Percentiles rank a stretch among this genome's conserved stretches.
These are phyloP conservation scores for Leccinellum rugosiceps DNA, from an alignment of 768 basidiomycete genomes.

Conservation along the genomic window DNA sequence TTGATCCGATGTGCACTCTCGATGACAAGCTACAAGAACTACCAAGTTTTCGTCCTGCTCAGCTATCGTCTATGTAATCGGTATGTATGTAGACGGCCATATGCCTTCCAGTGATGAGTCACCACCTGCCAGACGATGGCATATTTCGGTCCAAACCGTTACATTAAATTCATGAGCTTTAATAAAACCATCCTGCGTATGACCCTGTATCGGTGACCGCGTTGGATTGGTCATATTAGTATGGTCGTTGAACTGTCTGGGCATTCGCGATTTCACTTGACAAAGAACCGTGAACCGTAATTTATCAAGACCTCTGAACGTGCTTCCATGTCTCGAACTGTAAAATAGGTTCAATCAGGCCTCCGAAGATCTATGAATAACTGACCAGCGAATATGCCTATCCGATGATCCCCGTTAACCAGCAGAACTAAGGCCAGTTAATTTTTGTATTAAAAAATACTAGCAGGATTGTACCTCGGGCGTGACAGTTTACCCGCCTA, in stretches of 20 bases:
- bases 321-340: constrained; percentile 38
- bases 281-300: constrained; percentile 54
- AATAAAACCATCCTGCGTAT: constrained; percentile 2
- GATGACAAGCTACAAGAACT: neutral
- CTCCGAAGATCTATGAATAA: neutral
- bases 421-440: constrained; percentile 40
- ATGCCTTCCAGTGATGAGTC: neutral
- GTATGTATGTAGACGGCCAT: too few species aligned
- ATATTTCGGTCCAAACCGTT: neutral
- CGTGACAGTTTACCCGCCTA: constrained; percentile 40
- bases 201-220: neutral
- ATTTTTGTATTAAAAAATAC: neutral
- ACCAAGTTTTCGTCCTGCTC: neutral
- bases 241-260: neutral
- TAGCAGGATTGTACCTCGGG: constrained; percentile 36
- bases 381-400: constrained; percentile 47
- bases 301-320: constrained; percentile 55
- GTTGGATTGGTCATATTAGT: too few species aligned
- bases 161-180: neutral
- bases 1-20: neutral
- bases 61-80: neutral
- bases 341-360: neutral
- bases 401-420: constrained; percentile 66
- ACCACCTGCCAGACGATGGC: neutral
- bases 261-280: constrained; percentile 1